Evolutionary conservation across 129 eudicot species (phyloP).

Genomic region (Flaveria brownii): DNA sequence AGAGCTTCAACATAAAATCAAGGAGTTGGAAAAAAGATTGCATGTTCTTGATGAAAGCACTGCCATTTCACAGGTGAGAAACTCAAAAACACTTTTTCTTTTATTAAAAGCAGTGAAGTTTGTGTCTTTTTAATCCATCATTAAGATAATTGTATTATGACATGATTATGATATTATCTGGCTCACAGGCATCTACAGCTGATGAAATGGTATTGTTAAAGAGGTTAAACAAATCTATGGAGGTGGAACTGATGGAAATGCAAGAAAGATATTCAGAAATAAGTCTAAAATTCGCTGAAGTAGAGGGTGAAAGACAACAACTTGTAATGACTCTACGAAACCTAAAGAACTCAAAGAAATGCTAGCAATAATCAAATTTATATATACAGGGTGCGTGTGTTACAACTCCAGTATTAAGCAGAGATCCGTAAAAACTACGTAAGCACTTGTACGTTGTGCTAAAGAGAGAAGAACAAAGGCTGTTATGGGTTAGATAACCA

Average conservation of each 20-base stretch:
- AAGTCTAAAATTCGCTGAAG: conserved; percentile 98
- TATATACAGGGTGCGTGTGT: neutral
- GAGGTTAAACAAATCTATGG: conserved; percentile 67
- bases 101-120: neutral
- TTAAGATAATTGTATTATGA: neutral
- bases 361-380: conserved; percentile 15
- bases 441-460: neutral
- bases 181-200: conserved; percentile 31
- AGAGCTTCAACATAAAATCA: conserved; percentile 57
- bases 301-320: conserved; percentile 90
- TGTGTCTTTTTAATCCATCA: conserved; percentile 6
- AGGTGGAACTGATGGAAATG: conserved; percentile 81
- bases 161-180: conserved; percentile 11
- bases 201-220: conserved; percentile 54
- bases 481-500: neutral
- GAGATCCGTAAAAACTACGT: neutral
- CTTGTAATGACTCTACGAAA: conserved; percentile 79
- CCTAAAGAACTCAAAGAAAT: conserved; percentile 67
- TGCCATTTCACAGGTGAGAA: conserved; percentile 33
- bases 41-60: conserved; percentile 47
- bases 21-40: conserved; percentile 53
- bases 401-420: neutral
- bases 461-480: neutral
- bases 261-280: conserved; percentile 94
- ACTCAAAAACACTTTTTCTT: neutral